These are phyloP conservation scores for Epichloe hybrida DNA, from an alignment of 2,329 filamentous ascomycete genomes.

Conservation along the genomic window DNA sequence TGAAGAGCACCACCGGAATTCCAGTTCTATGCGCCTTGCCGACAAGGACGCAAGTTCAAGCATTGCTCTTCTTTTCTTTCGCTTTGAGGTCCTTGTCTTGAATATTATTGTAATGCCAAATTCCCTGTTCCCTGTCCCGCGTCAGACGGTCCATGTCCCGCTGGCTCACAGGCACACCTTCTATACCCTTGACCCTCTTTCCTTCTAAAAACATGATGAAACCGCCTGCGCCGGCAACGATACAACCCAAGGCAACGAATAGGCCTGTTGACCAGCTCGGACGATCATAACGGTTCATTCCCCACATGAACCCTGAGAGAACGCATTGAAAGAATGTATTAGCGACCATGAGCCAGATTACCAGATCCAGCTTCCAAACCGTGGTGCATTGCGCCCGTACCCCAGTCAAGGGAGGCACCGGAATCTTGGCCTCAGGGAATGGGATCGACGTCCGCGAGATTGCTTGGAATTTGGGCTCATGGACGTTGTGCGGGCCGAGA, in stretches of 20 bases:
- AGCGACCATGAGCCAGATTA: slow-evolving; percentile 64
- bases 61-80: slow-evolving; percentile 3
- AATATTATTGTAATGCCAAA: slow-evolving; percentile 38
- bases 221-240: slow-evolving; percentile 55
- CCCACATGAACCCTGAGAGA: slow-evolving; percentile 75
- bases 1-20: no score
- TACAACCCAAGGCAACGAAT: slow-evolving; percentile 62
- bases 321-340: slow-evolving; percentile 68
- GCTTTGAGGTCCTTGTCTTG: slow-evolving; percentile 20
- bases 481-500: slow-evolving; percentile 39
- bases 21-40: background rate
- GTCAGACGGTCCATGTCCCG: slow-evolving; percentile 37
- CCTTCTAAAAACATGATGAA: slow-evolving; percentile 59
- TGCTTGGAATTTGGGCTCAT: slow-evolving; percentile 26
- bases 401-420: slow-evolving; percentile 58
- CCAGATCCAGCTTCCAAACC: slow-evolving; percentile 65
- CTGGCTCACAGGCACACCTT: slow-evolving; percentile 53
- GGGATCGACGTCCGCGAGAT: slow-evolving; percentile 33
- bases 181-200: slow-evolving; percentile 55
- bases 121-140: slow-evolving; percentile 38
- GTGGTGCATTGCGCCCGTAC: slow-evolving; percentile 52
- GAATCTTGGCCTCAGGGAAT: slow-evolving; percentile 47
- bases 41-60: background rate
- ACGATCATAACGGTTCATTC: slow-evolving; percentile 56
- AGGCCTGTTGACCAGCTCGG: slow-evolving; percentile 69